Conservation (phyloP, 257 asterid species). For the Craterostigma plantagineum region DNA sequence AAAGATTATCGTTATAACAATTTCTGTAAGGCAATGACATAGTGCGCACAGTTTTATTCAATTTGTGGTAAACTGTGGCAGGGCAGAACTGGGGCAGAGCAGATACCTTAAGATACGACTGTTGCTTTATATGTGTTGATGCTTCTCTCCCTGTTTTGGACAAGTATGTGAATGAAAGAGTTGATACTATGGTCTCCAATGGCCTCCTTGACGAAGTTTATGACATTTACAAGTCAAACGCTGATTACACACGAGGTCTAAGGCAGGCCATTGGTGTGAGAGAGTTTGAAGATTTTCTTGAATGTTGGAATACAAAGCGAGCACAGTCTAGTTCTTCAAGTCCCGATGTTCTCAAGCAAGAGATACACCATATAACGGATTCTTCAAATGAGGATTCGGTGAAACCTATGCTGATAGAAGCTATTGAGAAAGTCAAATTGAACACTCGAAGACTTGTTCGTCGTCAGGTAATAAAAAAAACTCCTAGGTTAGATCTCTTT, state of each 20-base stretch:
- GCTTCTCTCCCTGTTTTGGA: slow-evolving; percentile 71
- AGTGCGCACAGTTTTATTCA: background rate
- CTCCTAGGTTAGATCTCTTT: background rate
- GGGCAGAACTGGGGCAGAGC: slow-evolving; percentile 97
- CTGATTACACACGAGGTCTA: slow-evolving; percentile 71
- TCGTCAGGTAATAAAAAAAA: slow-evolving; percentile 48
- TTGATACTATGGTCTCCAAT: slow-evolving; percentile 53
- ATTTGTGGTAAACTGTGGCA: slow-evolving; percentile 33
- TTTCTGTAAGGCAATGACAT: no score
- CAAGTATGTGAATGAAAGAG: slow-evolving; percentile 60
- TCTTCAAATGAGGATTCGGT: slow-evolving; percentile 16
- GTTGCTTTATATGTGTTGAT: slow-evolving; percentile 77
- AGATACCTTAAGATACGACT: slow-evolving; percentile 46
- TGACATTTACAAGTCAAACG: slow-evolving; percentile 41
- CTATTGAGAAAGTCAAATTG: slow-evolving; percentile 46
- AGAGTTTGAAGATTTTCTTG: slow-evolving; percentile 58
- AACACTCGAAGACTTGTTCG: slow-evolving; percentile 84
- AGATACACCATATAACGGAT: slow-evolving; percentile 15
- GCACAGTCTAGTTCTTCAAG: slow-evolving; percentile 10
- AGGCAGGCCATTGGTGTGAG: slow-evolving; percentile 90
- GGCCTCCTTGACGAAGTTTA: slow-evolving; percentile 67
- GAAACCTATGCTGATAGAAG: slow-evolving; percentile 32
- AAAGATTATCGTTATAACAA: no score
- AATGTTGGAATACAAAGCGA: slow-evolving; percentile 15
- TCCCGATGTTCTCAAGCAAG: slow-evolving; percentile 15